These are phyloP conservation scores for Penicillium sp. DNA, from an alignment of 2,329 filamentous ascomycete genomes.

Conservation along the genomic window DNA sequence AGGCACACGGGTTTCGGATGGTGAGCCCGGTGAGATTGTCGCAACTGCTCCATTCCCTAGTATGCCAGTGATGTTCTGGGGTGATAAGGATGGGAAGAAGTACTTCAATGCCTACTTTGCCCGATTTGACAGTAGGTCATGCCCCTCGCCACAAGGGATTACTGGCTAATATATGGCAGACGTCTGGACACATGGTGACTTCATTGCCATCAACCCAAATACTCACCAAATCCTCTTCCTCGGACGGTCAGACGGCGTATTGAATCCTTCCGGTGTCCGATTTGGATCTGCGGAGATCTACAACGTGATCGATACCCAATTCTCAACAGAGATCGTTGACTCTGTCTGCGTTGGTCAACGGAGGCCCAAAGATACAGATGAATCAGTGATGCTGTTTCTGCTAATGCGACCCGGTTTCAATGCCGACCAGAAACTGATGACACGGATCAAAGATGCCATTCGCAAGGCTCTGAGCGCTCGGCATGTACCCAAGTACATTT, in stretches of 20 bases:
- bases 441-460: conserved; percentile 64
- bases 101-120: conserved; percentile 58
- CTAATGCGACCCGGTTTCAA: conserved; percentile 58
- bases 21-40: conserved; percentile 73
- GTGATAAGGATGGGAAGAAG: conserved; percentile 51
- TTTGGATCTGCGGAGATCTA: conserved; percentile 83
- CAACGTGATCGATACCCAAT: conserved; percentile 60
- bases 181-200: conserved; percentile 71
- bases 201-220: conserved; percentile 66
- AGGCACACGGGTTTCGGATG: conserved; percentile 56
- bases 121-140: conserved; percentile 50
- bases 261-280: conserved; percentile 77
- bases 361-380: conserved; percentile 58
- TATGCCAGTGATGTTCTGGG: conserved; percentile 66
- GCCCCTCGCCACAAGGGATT: too few species aligned
- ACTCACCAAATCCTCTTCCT: conserved; percentile 55
- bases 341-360: conserved; percentile 79
- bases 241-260: conserved; percentile 63
- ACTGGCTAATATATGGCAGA: conserved; percentile 16
- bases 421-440: conserved; percentile 57
- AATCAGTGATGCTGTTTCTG: conserved; percentile 60
- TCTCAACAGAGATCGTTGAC: conserved; percentile 63
- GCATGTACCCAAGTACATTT: conserved; percentile 75
- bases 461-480: conserved; percentile 64
- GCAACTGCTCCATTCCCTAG: conserved; percentile 71